A percentile compares a stretch with the other conserved stretches of the same genome.
These are phyloP conservation scores for Voacanga thouarsii DNA, from an alignment of 257 asterid genomes.

Conservation along the genomic window DNA sequence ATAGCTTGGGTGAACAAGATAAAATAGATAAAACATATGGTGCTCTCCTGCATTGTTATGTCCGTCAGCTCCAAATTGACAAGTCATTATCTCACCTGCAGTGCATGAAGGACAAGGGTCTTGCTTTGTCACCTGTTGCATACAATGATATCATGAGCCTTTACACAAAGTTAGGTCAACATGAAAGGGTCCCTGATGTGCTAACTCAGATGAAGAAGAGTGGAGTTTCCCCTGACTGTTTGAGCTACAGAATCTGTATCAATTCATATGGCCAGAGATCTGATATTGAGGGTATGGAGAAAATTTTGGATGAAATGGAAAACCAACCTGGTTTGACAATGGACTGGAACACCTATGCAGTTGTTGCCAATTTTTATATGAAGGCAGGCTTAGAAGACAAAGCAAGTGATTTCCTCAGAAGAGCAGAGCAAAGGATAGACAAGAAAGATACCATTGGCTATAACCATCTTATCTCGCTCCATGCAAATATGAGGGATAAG, in stretches of 20 bases:
- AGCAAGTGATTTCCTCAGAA: constrained; percentile 52
- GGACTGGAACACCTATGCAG: constrained; percentile 81
- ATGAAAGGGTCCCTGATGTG: constrained; percentile 50
- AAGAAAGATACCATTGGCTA: constrained; percentile 49
- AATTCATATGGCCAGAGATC: constrained; percentile 65
- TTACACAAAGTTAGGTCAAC: constrained; percentile 40
- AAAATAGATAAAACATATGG: constrained; percentile 64
- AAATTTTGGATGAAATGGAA: constrained; percentile 65
- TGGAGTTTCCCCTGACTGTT: constrained; percentile 56
- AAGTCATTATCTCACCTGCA: constrained; percentile 50
- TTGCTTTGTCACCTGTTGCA: constrained; percentile 44
- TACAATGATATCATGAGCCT: constrained; percentile 76
- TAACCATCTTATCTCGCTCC: constrained; percentile 72
- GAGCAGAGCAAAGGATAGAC: constrained; percentile 60
- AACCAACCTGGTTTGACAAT: constrained; percentile 35
- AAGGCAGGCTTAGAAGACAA: constrained; percentile 49
- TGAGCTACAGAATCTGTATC: constrained; percentile 78
- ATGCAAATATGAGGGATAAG: constrained; percentile 58
- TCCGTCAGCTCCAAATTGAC: constrained; percentile 48
- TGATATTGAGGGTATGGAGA: constrained; percentile 67
- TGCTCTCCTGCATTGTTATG: constrained; percentile 86
- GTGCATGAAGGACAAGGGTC: constrained; percentile 59
- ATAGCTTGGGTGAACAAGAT: constrained; percentile 52
- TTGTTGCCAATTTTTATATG: constrained; percentile 56
- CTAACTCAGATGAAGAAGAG: constrained; percentile 49